These are phyloP conservation scores for Metarhizium rileyi DNA, from an alignment of 2,329 filamentous ascomycete species.

Conservation along the genomic window DNA sequence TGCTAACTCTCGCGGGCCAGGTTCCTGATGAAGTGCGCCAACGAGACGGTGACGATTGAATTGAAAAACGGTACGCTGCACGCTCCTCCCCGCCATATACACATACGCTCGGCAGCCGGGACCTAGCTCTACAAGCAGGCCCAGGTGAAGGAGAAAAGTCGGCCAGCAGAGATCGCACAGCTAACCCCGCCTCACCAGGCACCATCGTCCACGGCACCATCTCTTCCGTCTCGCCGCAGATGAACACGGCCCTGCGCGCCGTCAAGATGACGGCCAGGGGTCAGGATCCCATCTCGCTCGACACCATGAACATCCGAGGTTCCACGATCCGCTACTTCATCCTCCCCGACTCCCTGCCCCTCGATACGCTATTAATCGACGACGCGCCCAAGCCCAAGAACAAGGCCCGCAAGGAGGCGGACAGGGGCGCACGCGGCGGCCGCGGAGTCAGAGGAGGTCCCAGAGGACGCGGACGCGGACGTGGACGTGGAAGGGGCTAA, in stretches of 20 bases:
- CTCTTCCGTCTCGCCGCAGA: slow-evolving; percentile 90
- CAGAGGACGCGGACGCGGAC: slow-evolving; percentile 30
- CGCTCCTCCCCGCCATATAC: background rate
- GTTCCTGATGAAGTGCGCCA: slow-evolving; percentile 98
- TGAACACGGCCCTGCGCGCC: slow-evolving; percentile 93
- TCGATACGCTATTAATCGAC: slow-evolving; percentile 92
- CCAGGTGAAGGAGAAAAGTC: no score
- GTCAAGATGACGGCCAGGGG: slow-evolving; percentile 94
- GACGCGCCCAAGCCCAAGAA: slow-evolving; percentile 99
- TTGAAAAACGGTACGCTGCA: slow-evolving; percentile 76
- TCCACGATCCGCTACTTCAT: slow-evolving; percentile 96
- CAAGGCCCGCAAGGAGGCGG: slow-evolving; percentile 90
- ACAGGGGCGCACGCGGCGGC: slow-evolving; percentile 45
- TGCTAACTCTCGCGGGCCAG: slow-evolving; percentile 34
- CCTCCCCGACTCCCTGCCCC: slow-evolving; percentile 85
- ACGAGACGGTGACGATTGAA: slow-evolving; percentile 97
- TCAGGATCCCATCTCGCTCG: slow-evolving; percentile 77
- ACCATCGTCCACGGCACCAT: slow-evolving; percentile 96
- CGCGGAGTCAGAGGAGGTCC: slow-evolving; percentile 46
- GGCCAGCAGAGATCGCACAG: slow-evolving; percentile 6
- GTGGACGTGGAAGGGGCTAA: slow-evolving; percentile 11
- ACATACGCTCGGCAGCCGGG: background rate
- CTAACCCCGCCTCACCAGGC: slow-evolving; percentile 41
- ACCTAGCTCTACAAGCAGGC: no score
- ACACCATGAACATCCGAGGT: slow-evolving; percentile 94